phyloP scores from a whole-genome alignment of 2,329 filamentous ascomycete genomes.

The Pyrenochaeta sp. region DNA sequence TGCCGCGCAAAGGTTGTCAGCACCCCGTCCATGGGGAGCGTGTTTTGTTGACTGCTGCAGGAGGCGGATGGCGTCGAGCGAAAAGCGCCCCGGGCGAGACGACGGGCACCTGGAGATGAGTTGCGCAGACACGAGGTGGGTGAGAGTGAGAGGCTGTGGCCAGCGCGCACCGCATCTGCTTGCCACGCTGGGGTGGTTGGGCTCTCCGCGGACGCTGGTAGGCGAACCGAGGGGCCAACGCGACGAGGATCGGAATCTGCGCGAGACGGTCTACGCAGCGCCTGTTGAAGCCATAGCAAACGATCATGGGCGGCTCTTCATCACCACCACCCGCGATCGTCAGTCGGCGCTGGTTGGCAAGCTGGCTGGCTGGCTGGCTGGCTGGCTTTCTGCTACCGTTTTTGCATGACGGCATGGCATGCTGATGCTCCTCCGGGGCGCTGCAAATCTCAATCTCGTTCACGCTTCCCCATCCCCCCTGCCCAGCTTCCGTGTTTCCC shows the following conservation, averaged over 20 bases:
- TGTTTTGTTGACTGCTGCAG: conserved; percentile 8
- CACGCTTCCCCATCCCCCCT: conserved; percentile 18
- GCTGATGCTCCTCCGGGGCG: background rate
- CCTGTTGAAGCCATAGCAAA: background rate
- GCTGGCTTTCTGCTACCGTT: background rate
- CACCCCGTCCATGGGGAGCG: background rate
- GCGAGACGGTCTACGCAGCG: background rate
- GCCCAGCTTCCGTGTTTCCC: conserved; percentile 12
- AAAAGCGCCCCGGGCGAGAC: background rate
- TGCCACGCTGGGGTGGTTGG: background rate
- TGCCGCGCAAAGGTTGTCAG: conserved; percentile 4
- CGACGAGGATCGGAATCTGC: background rate
- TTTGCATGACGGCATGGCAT: background rate
- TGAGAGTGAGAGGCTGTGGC: too few species aligned
- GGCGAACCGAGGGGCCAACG: background rate
- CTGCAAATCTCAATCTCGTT: background rate
- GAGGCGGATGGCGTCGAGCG: conserved; percentile 8
- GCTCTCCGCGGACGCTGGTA: background rate
- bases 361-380: too few species aligned
- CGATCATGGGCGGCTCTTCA: too few species aligned
- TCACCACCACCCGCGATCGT: background rate
- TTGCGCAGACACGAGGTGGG: conserved; percentile 4
- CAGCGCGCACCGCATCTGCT: conserved; percentile 10
- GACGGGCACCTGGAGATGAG: conserved; percentile 4
- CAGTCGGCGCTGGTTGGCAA: background rate